Percentiles rank a stretch among this genome's conserved stretches.
These are phyloP conservation scores for Ganoderma lucidum DNA, from an alignment of 1,284 basidiomycete species.

Conservation along the genomic window DNA sequence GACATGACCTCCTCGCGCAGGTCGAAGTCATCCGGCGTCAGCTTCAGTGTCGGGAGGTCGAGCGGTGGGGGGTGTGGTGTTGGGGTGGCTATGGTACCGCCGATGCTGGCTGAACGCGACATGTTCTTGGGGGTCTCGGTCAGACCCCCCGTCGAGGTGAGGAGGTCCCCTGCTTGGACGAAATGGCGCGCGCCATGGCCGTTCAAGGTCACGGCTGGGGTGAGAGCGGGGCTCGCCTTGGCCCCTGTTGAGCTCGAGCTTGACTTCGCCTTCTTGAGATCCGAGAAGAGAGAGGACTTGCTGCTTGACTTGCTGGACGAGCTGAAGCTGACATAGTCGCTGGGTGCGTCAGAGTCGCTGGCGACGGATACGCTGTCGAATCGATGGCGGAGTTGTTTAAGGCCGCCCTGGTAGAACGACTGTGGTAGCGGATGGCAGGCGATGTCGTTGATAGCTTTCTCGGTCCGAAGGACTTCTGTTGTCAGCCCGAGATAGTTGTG, in stretches of 20 bases:
- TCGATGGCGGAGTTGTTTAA: constrained; percentile 88
- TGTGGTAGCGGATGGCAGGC: constrained; percentile 94
- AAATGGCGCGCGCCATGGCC: constrained; percentile 38
- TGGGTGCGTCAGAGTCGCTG: constrained; percentile 55
- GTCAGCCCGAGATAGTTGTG: constrained; percentile 97
- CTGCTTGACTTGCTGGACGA: constrained; percentile 35
- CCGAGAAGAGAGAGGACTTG: constrained; percentile 26
- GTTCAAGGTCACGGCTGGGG: constrained; percentile 33
- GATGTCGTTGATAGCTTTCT: constrained; percentile 96
- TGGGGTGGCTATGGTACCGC: constrained; percentile 48
- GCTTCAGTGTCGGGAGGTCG: constrained; percentile 14
- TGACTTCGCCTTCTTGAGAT: constrained; percentile 19
- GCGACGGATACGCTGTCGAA: constrained; percentile 66
- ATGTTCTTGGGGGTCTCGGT: constrained; percentile 56
- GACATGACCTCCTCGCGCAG: constrained; percentile 95
- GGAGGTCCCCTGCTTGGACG: constrained; percentile 76
- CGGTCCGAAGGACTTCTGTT: constrained; percentile 93
- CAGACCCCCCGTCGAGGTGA: constrained; percentile 56
- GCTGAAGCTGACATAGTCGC: constrained; percentile 60
- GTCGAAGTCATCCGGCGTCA: constrained; percentile 75
- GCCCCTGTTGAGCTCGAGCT: constrained; percentile 35
- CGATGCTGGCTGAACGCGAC: constrained; percentile 59
- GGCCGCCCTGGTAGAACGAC: constrained; percentile 94
- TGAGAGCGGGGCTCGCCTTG: constrained; percentile 25
- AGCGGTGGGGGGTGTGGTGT: constrained; percentile 24